Evolutionary conservation across 257 asterid species (phyloP), one percentile per base, ranked within the genome.

Genomic region (Echites panduratus): DNA sequence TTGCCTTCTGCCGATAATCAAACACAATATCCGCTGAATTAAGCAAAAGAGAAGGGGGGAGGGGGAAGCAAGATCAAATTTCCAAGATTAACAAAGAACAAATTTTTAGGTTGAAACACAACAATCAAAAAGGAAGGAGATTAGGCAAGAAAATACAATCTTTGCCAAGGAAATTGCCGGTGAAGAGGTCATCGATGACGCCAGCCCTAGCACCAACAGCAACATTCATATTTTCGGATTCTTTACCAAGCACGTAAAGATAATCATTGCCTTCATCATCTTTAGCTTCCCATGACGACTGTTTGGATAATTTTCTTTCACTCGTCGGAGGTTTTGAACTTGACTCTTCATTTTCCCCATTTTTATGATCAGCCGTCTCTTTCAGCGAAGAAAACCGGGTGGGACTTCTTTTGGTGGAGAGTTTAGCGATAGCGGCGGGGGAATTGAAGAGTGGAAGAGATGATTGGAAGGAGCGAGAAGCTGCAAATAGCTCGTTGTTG

Each of bases 191-290:
- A 52, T 93, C 98, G 29, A 93, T 85, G 66, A 93, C 82, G 71
- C 97, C 98, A 63, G 95, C 96, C 82, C 88, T 88, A 83, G 98
- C 96, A 64, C 98, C 98, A 7, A 93, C 96, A 2, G 96, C 90
- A 38, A 91, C 91, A 64, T 93, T 93, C 98, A 91, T 87, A 81
- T 93, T 93, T 19, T 90, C 96, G n/a, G 98, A 96, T 77, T 93
- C 96, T 7, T 93, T 87, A 0, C 98, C 97, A 0, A 93, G 97
- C 78, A 90, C 78, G 83, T 88, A 93, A 38, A 93, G 74, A 84
- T 93, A 93, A 84, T 93, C 98, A 41, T 93, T 91, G 70, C 96
- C 98, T 68, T 88, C 90, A 2, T 90, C 83, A 66, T 93, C 96
- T 76, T 84, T 82, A 0, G 97, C 67, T 76, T 93, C 97, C 98